Percentiles rank a stretch among this genome's conserved stretches.
phyloP scores from a whole-genome alignment of 148 eudicot species.

The Rhododendron henanense region DNA sequence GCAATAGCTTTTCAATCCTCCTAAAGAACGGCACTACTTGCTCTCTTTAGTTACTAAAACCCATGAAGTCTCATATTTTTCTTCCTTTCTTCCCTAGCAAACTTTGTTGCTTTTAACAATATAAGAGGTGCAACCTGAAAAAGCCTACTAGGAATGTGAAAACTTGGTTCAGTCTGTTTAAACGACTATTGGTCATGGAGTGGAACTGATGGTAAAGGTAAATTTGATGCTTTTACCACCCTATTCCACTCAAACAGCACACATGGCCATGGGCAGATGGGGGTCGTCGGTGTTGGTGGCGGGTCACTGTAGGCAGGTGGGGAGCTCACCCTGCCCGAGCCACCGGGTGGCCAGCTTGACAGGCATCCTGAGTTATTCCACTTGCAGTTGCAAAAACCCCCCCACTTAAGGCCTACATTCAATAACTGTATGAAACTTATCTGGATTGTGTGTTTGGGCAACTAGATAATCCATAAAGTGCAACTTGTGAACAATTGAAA shows the following conservation, averaged over 20 bases:
- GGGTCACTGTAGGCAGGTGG: background rate
- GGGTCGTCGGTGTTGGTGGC: background rate
- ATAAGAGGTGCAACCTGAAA: background rate
- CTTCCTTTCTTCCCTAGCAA: background rate
- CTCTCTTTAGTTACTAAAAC: background rate
- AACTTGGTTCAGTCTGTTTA: too few species aligned
- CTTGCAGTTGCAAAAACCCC: too few species aligned
- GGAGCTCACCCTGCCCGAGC: too few species aligned
- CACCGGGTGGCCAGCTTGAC: background rate
- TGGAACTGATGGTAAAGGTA: background rate
- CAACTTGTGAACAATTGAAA: background rate
- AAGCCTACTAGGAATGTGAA: background rate
- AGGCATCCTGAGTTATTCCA: background rate
- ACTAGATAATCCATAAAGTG: background rate
- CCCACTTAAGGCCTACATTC: background rate
- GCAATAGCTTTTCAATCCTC: background rate
- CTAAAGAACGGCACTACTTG: background rate
- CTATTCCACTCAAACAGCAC: background rate
- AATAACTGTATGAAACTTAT: background rate
- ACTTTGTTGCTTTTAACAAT: background rate
- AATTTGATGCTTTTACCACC: background rate
- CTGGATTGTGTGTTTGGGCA: background rate
- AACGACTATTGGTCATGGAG: background rate
- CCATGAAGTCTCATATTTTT: background rate
- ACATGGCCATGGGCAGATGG: background rate